These are phyloP conservation scores for Axilococcus clingmanii DNA, from an alignment of 139 green algal genomes.

Conservation along the genomic window DNA sequence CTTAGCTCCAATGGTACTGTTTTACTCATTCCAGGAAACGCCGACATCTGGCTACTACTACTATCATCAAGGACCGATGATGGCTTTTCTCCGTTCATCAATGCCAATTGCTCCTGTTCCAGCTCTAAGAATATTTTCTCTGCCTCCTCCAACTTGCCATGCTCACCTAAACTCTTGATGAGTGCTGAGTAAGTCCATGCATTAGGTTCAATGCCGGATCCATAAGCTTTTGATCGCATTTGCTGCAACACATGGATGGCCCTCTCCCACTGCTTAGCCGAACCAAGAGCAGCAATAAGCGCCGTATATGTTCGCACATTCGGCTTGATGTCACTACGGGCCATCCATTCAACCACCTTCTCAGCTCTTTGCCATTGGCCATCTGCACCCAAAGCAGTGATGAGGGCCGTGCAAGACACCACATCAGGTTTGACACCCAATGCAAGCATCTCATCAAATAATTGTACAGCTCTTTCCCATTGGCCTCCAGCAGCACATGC, in stretches of 20 bases:
- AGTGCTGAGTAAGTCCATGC: constrained; percentile 74
- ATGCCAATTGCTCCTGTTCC: constrained; percentile 46
- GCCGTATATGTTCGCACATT: constrained; percentile 84
- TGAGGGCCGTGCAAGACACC: constrained; percentile 79
- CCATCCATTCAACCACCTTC: constrained; percentile 44
- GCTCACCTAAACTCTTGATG: constrained; percentile 66
- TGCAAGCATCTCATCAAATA: constrained; percentile 79
- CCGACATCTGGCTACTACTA: constrained; percentile 1
- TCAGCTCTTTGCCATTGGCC: constrained; percentile 68
- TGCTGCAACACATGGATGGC: constrained; percentile 46
- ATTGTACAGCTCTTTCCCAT: constrained; percentile 56
- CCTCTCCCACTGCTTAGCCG: constrained; percentile 54
- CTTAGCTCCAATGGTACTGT: background rate
- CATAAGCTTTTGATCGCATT: constrained; percentile 45
- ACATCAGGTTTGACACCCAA: constrained; percentile 68
- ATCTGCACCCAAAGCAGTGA: constrained; percentile 66
- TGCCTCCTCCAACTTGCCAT: constrained; percentile 67
- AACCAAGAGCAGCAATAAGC: constrained; percentile 59
- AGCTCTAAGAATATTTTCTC: constrained; percentile 66
- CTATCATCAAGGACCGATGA: too few species aligned
- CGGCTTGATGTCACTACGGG: constrained; percentile 39
- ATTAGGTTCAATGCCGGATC: constrained; percentile 61
- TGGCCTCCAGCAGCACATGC: constrained; percentile 62
- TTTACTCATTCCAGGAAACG: background rate
- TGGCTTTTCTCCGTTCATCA: constrained; percentile 6